A percentile compares a stretch with the other conserved stretches of the same genome.
phyloP scores from a whole-genome alignment of 2,329 filamentous ascomycete species.

The Fusarium austroafricanum region DNA sequence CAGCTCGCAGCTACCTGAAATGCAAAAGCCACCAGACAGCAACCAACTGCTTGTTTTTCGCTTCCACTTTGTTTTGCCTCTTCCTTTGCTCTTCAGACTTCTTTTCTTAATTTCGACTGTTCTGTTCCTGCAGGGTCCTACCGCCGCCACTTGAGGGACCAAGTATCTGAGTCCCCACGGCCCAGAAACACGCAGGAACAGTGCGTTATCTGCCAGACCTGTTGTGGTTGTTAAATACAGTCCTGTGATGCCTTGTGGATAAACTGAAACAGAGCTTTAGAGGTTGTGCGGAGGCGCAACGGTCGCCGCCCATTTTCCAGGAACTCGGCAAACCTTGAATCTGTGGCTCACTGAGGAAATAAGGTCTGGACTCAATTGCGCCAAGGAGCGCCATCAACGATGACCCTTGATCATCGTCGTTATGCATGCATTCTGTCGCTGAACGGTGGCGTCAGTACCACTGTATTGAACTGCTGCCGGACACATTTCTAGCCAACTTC shows the following conservation, averaged over 20 bases:
- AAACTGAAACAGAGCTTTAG: slow-evolving; percentile 3
- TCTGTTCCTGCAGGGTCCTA: slow-evolving; percentile 16
- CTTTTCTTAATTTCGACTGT: background rate
- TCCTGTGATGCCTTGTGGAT: slow-evolving; percentile 5
- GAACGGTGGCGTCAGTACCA: slow-evolving; percentile 10
- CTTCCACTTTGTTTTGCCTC: background rate
- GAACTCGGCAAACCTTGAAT: slow-evolving; percentile 26
- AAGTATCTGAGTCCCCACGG: slow-evolving; percentile 5
- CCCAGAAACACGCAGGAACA: slow-evolving; percentile 1
- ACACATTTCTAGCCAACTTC: slow-evolving; percentile 1
- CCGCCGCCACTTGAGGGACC: background rate
- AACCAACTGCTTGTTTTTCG: background rate
- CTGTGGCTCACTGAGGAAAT: slow-evolving; percentile 10
- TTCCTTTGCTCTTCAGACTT: background rate
- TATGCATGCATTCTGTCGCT: slow-evolving; percentile 19
- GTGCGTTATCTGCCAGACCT: slow-evolving; percentile 24
- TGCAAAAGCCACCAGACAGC: slow-evolving; percentile 8
- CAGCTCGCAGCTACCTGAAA: slow-evolving; percentile 35
- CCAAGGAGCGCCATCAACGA: slow-evolving; percentile 24
- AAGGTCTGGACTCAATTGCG: slow-evolving; percentile 22
- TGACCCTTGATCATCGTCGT: slow-evolving; percentile 23
- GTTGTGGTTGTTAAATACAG: background rate
- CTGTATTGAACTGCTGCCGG: slow-evolving; percentile 9
- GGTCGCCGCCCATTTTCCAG: slow-evolving; percentile 13
- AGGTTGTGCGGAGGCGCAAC: slow-evolving; percentile 24